Conservation (phyloP, 257 asterid species). For the Solanum pinnatisectum region DNA sequence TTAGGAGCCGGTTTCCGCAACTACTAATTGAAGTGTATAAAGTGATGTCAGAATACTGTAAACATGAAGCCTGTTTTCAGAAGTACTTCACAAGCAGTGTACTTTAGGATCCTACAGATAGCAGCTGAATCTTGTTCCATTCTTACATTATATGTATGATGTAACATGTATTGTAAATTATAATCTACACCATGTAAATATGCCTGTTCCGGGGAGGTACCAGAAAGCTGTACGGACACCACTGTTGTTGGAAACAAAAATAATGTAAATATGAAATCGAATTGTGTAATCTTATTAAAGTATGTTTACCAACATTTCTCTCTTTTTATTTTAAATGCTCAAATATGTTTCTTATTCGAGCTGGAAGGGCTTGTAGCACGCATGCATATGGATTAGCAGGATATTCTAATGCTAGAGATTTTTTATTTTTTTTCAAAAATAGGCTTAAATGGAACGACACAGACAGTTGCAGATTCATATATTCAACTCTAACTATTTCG, state of each 20-base stretch:
- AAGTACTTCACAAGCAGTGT: constrained; percentile 47
- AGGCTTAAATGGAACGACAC: not conserved
- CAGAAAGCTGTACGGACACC: not conserved
- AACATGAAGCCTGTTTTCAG: constrained; percentile 47
- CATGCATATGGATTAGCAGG: not conserved
- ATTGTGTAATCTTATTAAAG: not conserved
- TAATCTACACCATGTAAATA: not conserved
- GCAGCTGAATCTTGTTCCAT: not conserved
- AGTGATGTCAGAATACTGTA: constrained; percentile 48
- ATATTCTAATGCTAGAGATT: not conserved
- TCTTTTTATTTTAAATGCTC: not conserved
- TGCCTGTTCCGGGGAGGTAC: not conserved
- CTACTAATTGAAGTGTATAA: constrained; percentile 70
- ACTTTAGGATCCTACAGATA: not conserved
- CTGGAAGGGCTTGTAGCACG: not conserved
- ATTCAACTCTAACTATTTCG: not conserved
- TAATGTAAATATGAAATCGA: not conserved
- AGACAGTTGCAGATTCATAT: not conserved
- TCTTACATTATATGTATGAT: not conserved
- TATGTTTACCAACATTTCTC: not conserved
- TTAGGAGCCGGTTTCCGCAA: constrained; percentile 67
- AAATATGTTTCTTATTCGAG: not conserved
- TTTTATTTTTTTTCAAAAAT: not conserved
- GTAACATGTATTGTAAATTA: not conserved
- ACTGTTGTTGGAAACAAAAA: not conserved